A percentile compares a stretch with the other conserved stretches of the same genome.
phyloP scores from a whole-genome alignment of 1,284 basidiomycete species.

The Pseudozyma sp. region DNA sequence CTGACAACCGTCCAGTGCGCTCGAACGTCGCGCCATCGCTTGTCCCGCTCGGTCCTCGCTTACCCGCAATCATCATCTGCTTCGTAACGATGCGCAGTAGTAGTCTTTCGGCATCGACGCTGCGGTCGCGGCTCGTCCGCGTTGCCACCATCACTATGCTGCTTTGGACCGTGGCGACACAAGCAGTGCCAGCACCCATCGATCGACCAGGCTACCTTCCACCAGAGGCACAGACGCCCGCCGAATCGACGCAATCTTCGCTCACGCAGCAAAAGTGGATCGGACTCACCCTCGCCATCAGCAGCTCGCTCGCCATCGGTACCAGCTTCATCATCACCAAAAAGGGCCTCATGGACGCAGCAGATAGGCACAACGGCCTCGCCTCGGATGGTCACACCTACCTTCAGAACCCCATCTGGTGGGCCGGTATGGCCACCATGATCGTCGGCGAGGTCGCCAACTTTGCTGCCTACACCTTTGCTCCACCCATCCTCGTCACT shows the following conservation, averaged over 20 bases:
- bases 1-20: too few species aligned
- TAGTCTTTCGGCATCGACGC: neutral
- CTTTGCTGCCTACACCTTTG: conserved; percentile 98
- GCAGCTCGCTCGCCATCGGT: conserved; percentile 66
- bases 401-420: conserved; percentile 94
- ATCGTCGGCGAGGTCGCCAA: conserved; percentile 79
- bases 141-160: conserved; percentile 30
- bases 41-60: neutral
- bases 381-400: conserved; percentile 73
- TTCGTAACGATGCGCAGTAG: conserved; percentile 5
- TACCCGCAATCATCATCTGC: neutral
- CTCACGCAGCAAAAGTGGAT: conserved; percentile 67
- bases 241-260: conserved; percentile 39
- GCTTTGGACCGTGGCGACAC: conserved; percentile 16
- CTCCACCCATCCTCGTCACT: conserved; percentile 95
- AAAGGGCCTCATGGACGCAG: conserved; percentile 68
- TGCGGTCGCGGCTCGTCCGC: conserved; percentile 27
- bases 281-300: conserved; percentile 65
- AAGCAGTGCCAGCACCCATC: conserved; percentile 25
- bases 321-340: conserved; percentile 69
- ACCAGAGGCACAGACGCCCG: conserved; percentile 33
- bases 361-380: conserved; percentile 60
- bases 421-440: conserved; percentile 90
- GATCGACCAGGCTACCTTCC: conserved; percentile 46
- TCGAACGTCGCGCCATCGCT: too few species aligned